Evolutionary conservation across 2,329 filamentous ascomycete genomes (phyloP), one percentile per base, ranked within the genome.

Genomic region (Epichloe coenophiala): DNA sequence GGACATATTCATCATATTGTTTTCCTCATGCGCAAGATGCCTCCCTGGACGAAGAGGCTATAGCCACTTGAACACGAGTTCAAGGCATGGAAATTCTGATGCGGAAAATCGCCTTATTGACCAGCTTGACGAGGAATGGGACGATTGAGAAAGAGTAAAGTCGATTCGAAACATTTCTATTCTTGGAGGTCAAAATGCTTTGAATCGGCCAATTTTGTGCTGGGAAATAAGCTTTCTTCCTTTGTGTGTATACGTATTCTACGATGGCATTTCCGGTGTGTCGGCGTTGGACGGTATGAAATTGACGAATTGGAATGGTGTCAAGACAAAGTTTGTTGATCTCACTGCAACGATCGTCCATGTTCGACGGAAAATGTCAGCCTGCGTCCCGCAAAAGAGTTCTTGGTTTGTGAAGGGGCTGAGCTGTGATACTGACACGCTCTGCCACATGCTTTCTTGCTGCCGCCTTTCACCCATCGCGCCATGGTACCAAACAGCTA

Each of bases 81-180:
- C 75, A 11, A 74, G 65, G 51, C 67, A 70, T 54, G 64, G 73
- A 58, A 72, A 72, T 60, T 65, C 74, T 51, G 91, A 96, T 53
- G 90, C 89, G 50, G 93, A 97, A 69, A 96, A 97, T 66, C 74
- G 89, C 55, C 70, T 97, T 59, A 97, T 98, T 65, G 91, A 97
- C 65, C 88, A 96, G 67, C 74, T 96, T 53, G 93, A 97, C 61
- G 91, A 97, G 66, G 90, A 96, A 64, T 97, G 91, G 91, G 90
- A 96, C 59, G 90, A 95, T 56, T 83, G 60, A 49, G 9, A 4
- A 9, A 47, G 13, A 31, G 27, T 31, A 31, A 31, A 31, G 27
- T 4, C 4, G 27, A 31, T 31, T 40, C 40, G 40, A 12, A 12
- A 7, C 15, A 3, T 8, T 15, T 12, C 11, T 5, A 23, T 42